Conservation (phyloP, 495 filamentous ascomycete genomes). For the Cryomyces antarcticus region DNA sequence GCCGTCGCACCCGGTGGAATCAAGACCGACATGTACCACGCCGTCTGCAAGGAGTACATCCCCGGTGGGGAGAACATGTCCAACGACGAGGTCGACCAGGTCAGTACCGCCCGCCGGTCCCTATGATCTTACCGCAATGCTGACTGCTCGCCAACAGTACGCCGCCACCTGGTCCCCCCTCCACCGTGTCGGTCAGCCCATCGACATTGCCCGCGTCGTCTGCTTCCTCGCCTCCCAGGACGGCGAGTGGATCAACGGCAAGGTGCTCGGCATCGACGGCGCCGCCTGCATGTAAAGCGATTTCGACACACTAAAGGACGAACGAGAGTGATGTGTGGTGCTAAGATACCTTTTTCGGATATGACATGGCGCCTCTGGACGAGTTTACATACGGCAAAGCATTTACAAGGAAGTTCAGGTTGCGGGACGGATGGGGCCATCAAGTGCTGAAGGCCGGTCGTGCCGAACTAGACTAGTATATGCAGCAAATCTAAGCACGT, state of each 20-base stretch:
- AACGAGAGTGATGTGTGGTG: background rate
- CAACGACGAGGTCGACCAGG: conserved; percentile 23
- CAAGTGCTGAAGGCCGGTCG: background rate
- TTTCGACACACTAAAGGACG: background rate
- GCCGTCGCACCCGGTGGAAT: conserved; percentile 45
- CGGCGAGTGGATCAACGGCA: conserved; percentile 47
- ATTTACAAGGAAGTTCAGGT: background rate
- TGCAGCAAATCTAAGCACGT: too few species aligned
- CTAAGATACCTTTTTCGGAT: background rate
- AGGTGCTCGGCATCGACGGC: conserved; percentile 24
- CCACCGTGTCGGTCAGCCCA: conserved; percentile 38
- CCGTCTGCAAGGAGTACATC: conserved; percentile 44
- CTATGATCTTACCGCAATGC: too few species aligned
- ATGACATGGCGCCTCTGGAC: background rate
- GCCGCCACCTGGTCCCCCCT: conserved; percentile 37
- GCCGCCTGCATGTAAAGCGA: conserved; percentile 14
- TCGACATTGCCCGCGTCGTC: conserved; percentile 44
- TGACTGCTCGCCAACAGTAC: conserved; percentile 8
- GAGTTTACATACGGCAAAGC: background rate
- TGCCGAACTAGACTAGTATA: too few species aligned
- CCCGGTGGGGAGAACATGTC: conserved; percentile 29
- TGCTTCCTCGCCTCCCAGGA: conserved; percentile 44
- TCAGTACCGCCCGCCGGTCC: background rate
- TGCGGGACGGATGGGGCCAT: background rate
- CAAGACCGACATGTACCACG: conserved; percentile 52